These are phyloP conservation scores for Sergeia podlipaevii DNA, from an alignment of 208 protist genomes.

Conservation along the genomic window DNA sequence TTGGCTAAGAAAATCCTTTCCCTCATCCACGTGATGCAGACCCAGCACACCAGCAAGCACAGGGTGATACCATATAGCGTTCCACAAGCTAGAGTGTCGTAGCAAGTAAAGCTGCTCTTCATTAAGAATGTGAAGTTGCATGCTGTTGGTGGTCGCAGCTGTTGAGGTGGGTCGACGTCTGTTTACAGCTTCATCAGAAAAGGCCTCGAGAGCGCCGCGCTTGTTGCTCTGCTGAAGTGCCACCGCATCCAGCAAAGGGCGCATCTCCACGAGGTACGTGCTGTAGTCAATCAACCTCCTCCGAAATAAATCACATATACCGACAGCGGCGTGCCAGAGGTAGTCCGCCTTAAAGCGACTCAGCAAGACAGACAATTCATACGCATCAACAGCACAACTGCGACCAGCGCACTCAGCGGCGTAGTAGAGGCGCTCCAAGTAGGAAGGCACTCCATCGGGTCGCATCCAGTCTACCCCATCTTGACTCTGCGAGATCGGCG, in stretches of 20 bases:
- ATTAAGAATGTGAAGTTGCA: conserved; percentile 72
- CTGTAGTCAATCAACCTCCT: conserved; percentile 79
- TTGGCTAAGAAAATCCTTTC: conserved; percentile 63
- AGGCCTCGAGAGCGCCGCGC: conserved; percentile 34
- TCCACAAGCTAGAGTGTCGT: conserved; percentile 74
- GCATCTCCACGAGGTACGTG: conserved; percentile 78
- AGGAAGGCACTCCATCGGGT: conserved; percentile 29
- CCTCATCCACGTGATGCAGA: conserved; percentile 81
- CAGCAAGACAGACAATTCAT: conserved; percentile 73
- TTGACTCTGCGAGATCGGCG: conserved; percentile 38
- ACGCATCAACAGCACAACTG: conserved; percentile 72
- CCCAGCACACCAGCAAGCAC: conserved; percentile 63
- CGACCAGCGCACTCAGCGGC: conserved; percentile 51
- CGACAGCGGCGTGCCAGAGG: conserved; percentile 83
- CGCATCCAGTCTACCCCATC: conserved; percentile 53
- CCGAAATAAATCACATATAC: conserved; percentile 72
- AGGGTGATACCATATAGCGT: conserved; percentile 79
- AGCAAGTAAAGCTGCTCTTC: conserved; percentile 80
- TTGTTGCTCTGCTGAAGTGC: conserved; percentile 56
- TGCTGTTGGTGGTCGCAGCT: conserved; percentile 9
- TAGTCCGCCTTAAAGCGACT: conserved; percentile 55
- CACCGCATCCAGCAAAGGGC: conserved; percentile 76
- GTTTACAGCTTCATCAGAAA: conserved; percentile 41
- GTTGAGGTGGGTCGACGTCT: conserved; percentile 5
- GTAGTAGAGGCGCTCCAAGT: conserved; percentile 63